Evolutionary conservation across 257 asterid genomes (phyloP), one percentile per base, ranked within the genome.

Genomic region (Solanum megistacrolobum): DNA sequence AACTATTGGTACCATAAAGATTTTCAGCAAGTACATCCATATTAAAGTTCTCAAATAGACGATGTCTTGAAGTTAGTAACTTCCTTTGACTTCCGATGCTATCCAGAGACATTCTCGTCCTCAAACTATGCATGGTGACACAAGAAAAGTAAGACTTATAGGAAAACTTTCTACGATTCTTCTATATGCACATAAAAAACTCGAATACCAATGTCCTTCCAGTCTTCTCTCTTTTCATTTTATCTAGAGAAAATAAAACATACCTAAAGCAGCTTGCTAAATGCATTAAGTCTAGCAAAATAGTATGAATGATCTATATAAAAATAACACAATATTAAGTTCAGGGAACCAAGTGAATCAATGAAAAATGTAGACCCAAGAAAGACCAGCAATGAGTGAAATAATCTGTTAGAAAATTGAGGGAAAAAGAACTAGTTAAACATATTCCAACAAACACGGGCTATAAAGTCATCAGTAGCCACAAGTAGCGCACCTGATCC

Each of bases 401-500:
- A 29, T 46, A 81, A 18, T 81, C 69, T 46, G 65, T 29, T 46
- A 23, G 31, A 48, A 66, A 86, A 55, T 74, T 52, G 75, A 27
- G 18, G 27, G 3, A 11, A 11, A 12, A 5, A 2, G 83, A 5
- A 27, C 68, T 9, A 46, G 41, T 52, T 21, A 18, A 81, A 81
- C 20, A 14, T 36, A 32, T 82, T 72, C 62, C 65, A 35, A 88
- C 25, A 71, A 35, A 20, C 9, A 5, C 48, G 31, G 20, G 52
- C 31, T 43, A 35, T 66, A 83, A 71, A 79, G 60, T 34, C 20
- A 25, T 78, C 84, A 81, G 58, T 85, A 86, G 60, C 62, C 68
- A 84, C 31, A 73, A 86, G 75, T 86, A 85, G 68, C 55, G 16
- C 89, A 96, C 99, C 99, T 97, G 93, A 97, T 97, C 86, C 99